Percentiles rank a stretch among this genome's conserved stretches.
Conservation (phyloP, 176 grass and related monocot genomes). For the Alopecurus myosuroides region DNA sequence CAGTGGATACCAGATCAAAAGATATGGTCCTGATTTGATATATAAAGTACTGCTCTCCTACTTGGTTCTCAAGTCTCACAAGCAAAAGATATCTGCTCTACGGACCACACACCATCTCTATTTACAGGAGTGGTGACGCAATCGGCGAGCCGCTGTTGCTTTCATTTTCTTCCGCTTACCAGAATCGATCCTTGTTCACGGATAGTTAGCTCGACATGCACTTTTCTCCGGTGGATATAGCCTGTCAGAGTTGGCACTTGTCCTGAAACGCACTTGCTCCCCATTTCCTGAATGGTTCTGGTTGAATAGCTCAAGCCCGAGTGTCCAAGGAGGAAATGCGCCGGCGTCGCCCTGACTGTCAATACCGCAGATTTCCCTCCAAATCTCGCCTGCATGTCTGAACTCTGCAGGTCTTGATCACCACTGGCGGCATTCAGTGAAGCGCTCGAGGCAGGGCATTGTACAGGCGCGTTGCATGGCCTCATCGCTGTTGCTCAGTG, state of each 20-base stretch:
- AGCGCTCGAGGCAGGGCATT: constrained; percentile 47
- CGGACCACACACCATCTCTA: neutral
- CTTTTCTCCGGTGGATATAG: constrained; percentile 59
- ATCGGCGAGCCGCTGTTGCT: neutral
- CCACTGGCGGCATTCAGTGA: constrained; percentile 11
- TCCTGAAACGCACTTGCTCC: constrained; percentile 1
- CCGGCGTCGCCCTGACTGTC: too few species aligned
- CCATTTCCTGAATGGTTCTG: neutral
- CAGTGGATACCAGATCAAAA: constrained; percentile 64
- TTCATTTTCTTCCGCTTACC: constrained; percentile 40
- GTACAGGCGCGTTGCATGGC: constrained; percentile 28
- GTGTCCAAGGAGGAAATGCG: too few species aligned
- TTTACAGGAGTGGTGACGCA: neutral
- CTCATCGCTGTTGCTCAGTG: neutral
- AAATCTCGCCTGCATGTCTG: too few species aligned
- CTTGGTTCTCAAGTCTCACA: constrained; percentile 36
- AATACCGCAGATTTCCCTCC: too few species aligned
- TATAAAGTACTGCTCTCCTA: constrained; percentile 7
- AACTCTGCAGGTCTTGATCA: neutral
- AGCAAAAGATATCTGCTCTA: neutral
- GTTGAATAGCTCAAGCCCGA: constrained; percentile 29
- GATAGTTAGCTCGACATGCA: too few species aligned
- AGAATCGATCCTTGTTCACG: constrained; percentile 74
- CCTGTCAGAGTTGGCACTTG: neutral
- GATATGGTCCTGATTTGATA: constrained; percentile 37